These are phyloP conservation scores for Vitis vinifera DNA, from an alignment of 164 flowering plant species.

Conservation along the genomic window DNA sequence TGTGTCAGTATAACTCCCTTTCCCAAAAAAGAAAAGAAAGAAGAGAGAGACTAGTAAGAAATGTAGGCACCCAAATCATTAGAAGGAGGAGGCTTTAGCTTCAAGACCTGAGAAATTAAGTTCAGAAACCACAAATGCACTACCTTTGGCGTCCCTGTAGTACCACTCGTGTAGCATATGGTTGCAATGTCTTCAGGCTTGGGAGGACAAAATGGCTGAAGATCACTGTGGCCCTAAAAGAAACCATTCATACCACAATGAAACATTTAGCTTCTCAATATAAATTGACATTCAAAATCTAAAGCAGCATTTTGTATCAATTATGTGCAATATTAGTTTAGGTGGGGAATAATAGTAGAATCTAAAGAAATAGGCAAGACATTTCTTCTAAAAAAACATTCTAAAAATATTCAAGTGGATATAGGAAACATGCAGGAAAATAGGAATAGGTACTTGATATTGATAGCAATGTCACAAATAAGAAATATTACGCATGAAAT, in stretches of 20 bases:
- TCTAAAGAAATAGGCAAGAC: no score
- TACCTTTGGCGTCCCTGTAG: conserved; percentile 96
- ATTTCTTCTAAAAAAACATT: background rate
- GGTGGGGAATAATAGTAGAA: no score
- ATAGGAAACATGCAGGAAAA: background rate
- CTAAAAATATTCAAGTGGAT: background rate
- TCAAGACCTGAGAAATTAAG: background rate
- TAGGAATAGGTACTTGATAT: background rate
- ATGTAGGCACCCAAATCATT: background rate
- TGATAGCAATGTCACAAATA: background rate
- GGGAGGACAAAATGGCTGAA: conserved; percentile 69
- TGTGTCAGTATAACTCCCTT: conserved; percentile 89
- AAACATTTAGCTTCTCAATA: no score
- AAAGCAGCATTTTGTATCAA: no score
- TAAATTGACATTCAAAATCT: no score
- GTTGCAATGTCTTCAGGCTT: conserved; percentile 82
- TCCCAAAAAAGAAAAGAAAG: background rate
- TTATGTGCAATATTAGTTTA: no score
- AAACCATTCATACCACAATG: no score
- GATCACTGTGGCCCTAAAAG: conserved; percentile 47
- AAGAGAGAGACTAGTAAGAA: background rate
- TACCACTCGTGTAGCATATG: conserved; percentile 95
- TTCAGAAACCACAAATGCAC: background rate
- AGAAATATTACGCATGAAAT: background rate
- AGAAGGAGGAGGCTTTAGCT: background rate